Conservation (phyloP, 2,329 filamentous ascomycete species). For the Plectosphaerella plurivora region DNA sequence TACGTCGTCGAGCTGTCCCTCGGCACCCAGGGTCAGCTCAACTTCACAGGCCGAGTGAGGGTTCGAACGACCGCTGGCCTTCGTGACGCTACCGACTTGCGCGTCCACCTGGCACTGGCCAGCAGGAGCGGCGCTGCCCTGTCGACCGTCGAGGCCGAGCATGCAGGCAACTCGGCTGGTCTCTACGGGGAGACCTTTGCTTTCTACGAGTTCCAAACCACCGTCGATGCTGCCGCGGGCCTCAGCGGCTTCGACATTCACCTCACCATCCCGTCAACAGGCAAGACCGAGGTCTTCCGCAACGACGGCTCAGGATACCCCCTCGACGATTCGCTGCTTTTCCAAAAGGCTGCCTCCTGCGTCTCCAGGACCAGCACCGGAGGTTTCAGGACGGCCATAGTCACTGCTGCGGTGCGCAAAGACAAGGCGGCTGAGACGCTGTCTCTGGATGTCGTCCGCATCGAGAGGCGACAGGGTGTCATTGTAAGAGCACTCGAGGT, state of each 20-base stretch:
- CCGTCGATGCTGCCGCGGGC: slow-evolving; percentile 16
- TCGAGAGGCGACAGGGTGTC: slow-evolving; percentile 8
- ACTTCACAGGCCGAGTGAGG: slow-evolving; percentile 21
- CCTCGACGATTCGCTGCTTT: slow-evolving; percentile 20
- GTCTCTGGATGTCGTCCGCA: slow-evolving; percentile 7
- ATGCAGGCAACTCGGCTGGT: slow-evolving; percentile 17
- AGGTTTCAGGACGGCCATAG: slow-evolving; percentile 6
- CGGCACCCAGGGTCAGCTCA: slow-evolving; percentile 16
- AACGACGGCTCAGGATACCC: slow-evolving; percentile 23
- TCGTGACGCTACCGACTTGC: slow-evolving; percentile 11
- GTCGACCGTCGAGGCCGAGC: slow-evolving; percentile 3
- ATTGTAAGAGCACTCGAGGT: slow-evolving; percentile 6
- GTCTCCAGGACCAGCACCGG: slow-evolving; percentile 9
- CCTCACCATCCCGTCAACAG: slow-evolving; percentile 16
- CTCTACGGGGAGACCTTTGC: slow-evolving; percentile 19
- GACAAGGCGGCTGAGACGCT: slow-evolving; percentile 3
- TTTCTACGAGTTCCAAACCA: slow-evolving; percentile 23
- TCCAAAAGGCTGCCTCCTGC: slow-evolving; percentile 20
- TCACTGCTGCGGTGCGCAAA: slow-evolving; percentile 9
- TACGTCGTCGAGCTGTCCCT: slow-evolving; percentile 21
- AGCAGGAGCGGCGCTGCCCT: slow-evolving; percentile 11
- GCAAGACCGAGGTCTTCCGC: slow-evolving; percentile 14
- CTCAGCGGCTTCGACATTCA: slow-evolving; percentile 26
- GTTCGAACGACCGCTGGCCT: slow-evolving; percentile 12
- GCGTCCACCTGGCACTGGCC: slow-evolving; percentile 7